Percentiles rank a stretch among this genome's conserved stretches.
phyloP scores from a whole-genome alignment of 2,329 filamentous ascomycete genomes.

The Pestalotiopsis sp. region DNA sequence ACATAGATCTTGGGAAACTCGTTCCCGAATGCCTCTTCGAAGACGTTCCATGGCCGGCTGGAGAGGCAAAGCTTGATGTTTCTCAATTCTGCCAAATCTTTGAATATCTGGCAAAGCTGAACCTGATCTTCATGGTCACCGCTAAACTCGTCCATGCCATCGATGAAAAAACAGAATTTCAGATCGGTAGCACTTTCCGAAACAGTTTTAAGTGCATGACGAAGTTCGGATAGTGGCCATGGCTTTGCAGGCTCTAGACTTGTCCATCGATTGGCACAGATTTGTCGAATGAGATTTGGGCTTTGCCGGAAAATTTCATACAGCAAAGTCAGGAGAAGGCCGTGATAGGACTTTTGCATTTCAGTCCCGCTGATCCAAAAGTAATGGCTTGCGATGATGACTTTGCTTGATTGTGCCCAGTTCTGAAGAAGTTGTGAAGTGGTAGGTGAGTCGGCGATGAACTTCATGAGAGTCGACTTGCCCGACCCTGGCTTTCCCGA shows the following conservation, averaged over 20 bases:
- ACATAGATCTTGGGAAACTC: too few relatives aligned
- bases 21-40: too few relatives aligned
- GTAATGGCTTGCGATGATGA: neutral
- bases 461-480: neutral
- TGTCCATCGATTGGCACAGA: neutral
- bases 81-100: neutral
- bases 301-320: neutral
- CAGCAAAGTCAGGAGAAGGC: neutral
- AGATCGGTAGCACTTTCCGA: neutral
- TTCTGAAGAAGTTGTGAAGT: neutral
- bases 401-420: neutral
- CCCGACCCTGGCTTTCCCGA: neutral
- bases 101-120: neutral
- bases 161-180: neutral
- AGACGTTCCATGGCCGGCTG: neutral
- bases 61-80: neutral
- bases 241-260: rapidly evolving
- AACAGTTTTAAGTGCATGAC: too few relatives aligned
- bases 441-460: neutral
- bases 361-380: neutral
- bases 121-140: neutral
- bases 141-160: neutral
- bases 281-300: neutral
- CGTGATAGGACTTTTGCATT: neutral
- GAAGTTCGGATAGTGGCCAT: neutral